Evolutionary conservation across 1,284 basidiomycete genomes (phyloP).

Genomic region (Moesziomyces parantarcticus): DNA sequence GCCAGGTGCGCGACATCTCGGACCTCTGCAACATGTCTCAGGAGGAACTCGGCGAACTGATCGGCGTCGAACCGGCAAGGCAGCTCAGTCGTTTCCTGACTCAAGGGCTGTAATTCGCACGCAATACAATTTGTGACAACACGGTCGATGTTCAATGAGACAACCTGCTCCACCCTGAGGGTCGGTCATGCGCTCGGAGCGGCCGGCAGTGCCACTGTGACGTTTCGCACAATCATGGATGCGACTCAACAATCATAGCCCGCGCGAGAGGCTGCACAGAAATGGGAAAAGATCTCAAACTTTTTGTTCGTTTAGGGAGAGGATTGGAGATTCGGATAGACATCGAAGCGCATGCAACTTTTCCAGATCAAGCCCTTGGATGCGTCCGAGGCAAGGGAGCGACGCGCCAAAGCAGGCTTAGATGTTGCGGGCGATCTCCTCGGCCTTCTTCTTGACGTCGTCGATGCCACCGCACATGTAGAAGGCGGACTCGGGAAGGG

Average conservation of each 20-base stretch:
- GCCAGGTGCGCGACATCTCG: slow-evolving; percentile 78
- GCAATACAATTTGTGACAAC: not conserved
- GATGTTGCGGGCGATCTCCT: slow-evolving; percentile 77
- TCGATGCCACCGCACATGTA: slow-evolving; percentile 83
- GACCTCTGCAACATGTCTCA: slow-evolving; percentile 79
- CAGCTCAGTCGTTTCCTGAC: slow-evolving; percentile 70
- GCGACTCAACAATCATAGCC: not conserved
- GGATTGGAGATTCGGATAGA: slow-evolving; percentile 8
- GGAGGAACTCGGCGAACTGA: slow-evolving; percentile 77
- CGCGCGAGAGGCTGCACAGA: not conserved
- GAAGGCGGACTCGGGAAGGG: slow-evolving; percentile 81
- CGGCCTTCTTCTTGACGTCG: slow-evolving; percentile 95
- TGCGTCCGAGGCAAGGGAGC: not conserved
- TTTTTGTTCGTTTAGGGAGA: slow-evolving; percentile 24
- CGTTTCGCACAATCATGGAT: not conserved
- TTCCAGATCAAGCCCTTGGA: slow-evolving; percentile 10
- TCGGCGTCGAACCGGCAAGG: slow-evolving; percentile 85
- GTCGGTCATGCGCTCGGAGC: too few relatives aligned
- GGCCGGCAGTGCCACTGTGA: too few relatives aligned
- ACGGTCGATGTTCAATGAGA: not conserved
- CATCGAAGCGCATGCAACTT: slow-evolving; percentile 2
- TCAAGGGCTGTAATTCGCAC: slow-evolving; percentile 7
- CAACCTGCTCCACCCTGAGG: too few relatives aligned
- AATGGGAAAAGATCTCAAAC: slow-evolving; percentile 5
- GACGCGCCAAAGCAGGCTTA: slow-evolving; percentile 9